Base-by-base conservation (phyloP, 2,329 filamentous ascomycete genomes). In the Biscogniauxia marginata region DNA sequence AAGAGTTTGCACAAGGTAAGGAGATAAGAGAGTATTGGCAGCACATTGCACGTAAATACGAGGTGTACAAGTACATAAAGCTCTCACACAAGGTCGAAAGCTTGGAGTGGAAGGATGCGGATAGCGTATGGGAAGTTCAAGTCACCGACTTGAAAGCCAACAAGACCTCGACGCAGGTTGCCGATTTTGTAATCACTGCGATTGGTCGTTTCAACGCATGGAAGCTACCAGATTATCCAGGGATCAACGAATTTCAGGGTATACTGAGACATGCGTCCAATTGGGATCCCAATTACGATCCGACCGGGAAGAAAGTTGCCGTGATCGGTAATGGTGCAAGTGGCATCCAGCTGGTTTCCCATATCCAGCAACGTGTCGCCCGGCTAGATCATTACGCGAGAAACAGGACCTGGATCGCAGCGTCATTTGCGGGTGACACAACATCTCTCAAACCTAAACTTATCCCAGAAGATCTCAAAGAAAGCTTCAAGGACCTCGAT, bases 11-110 rank as follows among this genome's bases (percentile, higher is more conserved):
- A 0, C 82, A 83, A 39, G 87, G 87, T 0, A 68, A 74, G 3
- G 88, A 91, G 68, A 91, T 91, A 56, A 74, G 78, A 6, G 78
- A 83, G 16, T 91, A 91, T 66, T 86, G 86, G 84, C 79, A 88
- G 62, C 70, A 70, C 0, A 70, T 88, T 3, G 86, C 87, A 0
- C 74, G 74, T 7, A 88, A 90, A 62, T 80, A 89, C 67, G 77
- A 85, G 53, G 81, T 90, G 1, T 86, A 89, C 66, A 74, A 81
- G 30, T 79, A 82, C 52, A 72, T 84, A 1, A 78, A 80, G 54
- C 75, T 86, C 8, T 73, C 77, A 7, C 83, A 82, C 21, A 76
- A 77, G n/a, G 82, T 90, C 1, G 73, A 80, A 2, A 77, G 73
- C 1, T 75, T 82, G 1, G 70, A 75, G 11, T 91, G 87, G 87